Base-by-base conservation (phyloP, 2,329 filamentous ascomycete species). In the Lithohypha guttulata region DNA sequence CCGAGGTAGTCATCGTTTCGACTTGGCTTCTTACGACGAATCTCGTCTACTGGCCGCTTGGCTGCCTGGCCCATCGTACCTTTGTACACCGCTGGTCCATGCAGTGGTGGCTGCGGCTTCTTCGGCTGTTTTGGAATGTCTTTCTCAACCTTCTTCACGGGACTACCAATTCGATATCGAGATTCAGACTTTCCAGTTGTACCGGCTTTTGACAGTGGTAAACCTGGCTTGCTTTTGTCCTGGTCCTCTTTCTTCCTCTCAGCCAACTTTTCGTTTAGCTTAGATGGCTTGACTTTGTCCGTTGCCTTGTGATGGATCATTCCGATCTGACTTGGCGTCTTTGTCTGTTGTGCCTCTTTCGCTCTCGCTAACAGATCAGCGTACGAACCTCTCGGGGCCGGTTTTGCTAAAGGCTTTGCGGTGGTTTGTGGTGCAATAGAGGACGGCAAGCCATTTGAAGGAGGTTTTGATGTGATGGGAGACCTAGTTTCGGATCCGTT, bases 341-440 rank as follows among this genome's bases (percentile, higher is more conserved):
- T 64, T 61, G 35, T 28, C 35, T 44, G 42, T 34, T 62, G 57
- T 22, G 68, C 59, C 51, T 64, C 66, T 41, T 65, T 64, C 34
- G 69, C 69, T 53, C 77, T 71, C 30, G 75, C 76, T 49, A 79
- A 65, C 29, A 78, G 64, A 34, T 74, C 73, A 29, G 73, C 68
- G 55, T 70, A 80, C 1, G 70, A 73, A 19, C 72, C 71, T 50
- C 70, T 71, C 43, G 71, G 71, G 4, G 70, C 69, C 3, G 68
- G 58, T 39, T 64, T 65, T 17, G 57, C 54, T 8, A 54, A 43
- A 18, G 22, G 36, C 34, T 48, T 47, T 5, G 39, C 10, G n/a
- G 39, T 10, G 8, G 13, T 29, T 23, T 25, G 31, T 13, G 39
- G 14, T 4, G 21, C 15, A 8, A 22, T 17, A 19, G 30, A 22